Base-by-base conservation (phyloP, 1,284 basidiomycete species). In the Leucocoprinus gongylophorus region DNA sequence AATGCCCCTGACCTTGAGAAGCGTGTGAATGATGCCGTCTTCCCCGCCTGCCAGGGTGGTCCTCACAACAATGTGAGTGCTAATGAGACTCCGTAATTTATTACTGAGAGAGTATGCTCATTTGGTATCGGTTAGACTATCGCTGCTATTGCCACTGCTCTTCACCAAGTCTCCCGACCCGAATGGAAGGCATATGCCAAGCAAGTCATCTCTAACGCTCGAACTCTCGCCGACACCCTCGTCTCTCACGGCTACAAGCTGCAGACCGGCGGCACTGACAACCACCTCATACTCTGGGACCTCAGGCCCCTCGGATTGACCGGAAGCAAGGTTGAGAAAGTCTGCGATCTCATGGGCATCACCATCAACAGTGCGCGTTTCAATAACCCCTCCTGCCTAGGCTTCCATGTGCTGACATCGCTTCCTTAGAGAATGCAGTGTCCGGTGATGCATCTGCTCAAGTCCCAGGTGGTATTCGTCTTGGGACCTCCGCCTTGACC, bases 1-100 rank as follows among this genome's bases (percentile, higher is more conserved):
- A 81, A 80, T 54, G 71, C 79, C 30, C 68, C 79, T 62, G 90
- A 97, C 64, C 81, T 99, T 50, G 95, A 99, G 80, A 89, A 89
- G 70, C 88, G 93, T 53, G 86, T 99, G 65, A 99, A 99, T 71
- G 91, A 95, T 44, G 94, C 97, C 57, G 97, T 99, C 61, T 99
- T 99, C 87, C 97, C 97, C 53, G 97, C 97, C 42, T 99, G 95
- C 83, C 97, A 99, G 76, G 97, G 97, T 74, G 97, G 97, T 48
- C 97, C 97, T 46, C 97, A 99, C 80, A 99, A 99, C 80, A 95
- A 98, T 78, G 87, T 89, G 58, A 53, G 80, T 70, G 17, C n/a
- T 8, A n/a, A 2, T 33, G 21, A 12, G n/a, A 20, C 46, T 4
- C n/a, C n/a, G n/a, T 15, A 33, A 18, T 26, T 32, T 38, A 17